Evolutionary conservation across 2,329 filamentous ascomycete species (phyloP).

Genomic region (Sclerotinia nivalis): DNA sequence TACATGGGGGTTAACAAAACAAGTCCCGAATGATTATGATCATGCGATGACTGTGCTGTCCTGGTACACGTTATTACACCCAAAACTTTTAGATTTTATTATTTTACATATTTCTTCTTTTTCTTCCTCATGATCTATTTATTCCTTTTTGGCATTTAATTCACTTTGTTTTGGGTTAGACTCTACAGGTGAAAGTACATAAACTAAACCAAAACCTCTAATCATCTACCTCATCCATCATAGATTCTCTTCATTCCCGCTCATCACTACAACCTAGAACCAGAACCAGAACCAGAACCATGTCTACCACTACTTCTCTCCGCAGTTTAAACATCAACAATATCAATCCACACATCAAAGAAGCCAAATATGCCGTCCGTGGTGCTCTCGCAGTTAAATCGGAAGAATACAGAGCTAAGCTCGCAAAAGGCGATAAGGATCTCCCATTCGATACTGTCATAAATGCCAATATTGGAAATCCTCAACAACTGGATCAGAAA

Average conservation of each 20-base stretch:
- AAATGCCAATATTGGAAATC: conserved; percentile 98
- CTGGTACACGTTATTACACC: conserved; percentile 4
- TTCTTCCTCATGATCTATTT: neutral
- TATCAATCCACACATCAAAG: conserved; percentile 87
- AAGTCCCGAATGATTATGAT: neutral
- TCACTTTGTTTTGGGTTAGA: neutral
- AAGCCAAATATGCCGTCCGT: conserved; percentile 93
- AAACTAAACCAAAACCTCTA: conserved; percentile 10
- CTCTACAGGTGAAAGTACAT: conserved; percentile 14
- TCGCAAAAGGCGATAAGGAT: conserved; percentile 55
- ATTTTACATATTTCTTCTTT: neutral
- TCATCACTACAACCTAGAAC: conserved; percentile 5
- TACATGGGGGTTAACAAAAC: too few relatives aligned
- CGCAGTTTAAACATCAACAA: conserved; percentile 72
- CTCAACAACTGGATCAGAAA: conserved; percentile 98
- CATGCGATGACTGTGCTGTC: conserved; percentile 14
- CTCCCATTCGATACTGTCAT: conserved; percentile 90
- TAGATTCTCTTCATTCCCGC: conserved; percentile 6
- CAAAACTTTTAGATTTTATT: neutral
- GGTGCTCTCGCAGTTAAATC: conserved; percentile 93
- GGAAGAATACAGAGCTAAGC: conserved; percentile 79
- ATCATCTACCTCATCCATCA: neutral
- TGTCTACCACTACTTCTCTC: conserved; percentile 44
- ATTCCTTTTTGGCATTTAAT: neutral
- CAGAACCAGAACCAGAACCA: conserved; percentile 33